Evolutionary conservation across 495 filamentous ascomycete genomes (phyloP), one percentile per base, ranked within the genome.

Genomic region (Penicillium bialowiezense): DNA sequence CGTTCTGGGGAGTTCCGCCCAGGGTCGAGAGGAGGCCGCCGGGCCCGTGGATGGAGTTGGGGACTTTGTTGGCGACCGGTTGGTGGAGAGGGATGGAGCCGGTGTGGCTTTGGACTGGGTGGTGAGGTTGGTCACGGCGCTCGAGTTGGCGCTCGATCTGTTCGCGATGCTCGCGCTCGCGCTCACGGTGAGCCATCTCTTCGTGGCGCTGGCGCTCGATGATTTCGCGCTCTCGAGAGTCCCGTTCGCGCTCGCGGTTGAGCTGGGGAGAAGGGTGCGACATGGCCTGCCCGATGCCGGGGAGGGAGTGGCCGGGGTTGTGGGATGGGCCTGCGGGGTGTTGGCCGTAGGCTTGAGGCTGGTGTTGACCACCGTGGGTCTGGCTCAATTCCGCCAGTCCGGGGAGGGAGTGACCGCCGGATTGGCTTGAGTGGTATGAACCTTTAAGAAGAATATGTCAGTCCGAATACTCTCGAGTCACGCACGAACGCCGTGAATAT

Each of bases 51-150:
- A 95, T 91, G 29, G 85, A 82, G 44, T 83, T 86, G 7, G 89
- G 74, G 13, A 90, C 80, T 58, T 88, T 82, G 33, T 87, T 89
- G 35, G 91, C 90, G 40, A 95, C 88, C 2, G 91, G 91, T 60
- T 96, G 91, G 62, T 96, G 91, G 56, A 96, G 80, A 21, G 88
- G 88, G 41, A 96, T 85, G 0, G 90, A 86, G 28, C 84, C 88
- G 10, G 87, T 83, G 54, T 88, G 89, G 65, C 87, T 90, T 63
- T 95, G 89, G 51, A 91, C 88, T 12, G 88, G 82, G 36, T 85
- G 81, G 33, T 88, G 82, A 10, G 26, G 7, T 53, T 82, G 68
- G 23, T 74, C 78, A 65, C 60, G 75, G 32, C 71, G 70, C 37
- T 83, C 78, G n/a, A 74, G 60, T 48, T 71, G 70, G 54, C 73